Evolutionary conservation across 2,329 filamentous ascomycete species (phyloP).

Genomic region (Rutstroemia sp.): DNA sequence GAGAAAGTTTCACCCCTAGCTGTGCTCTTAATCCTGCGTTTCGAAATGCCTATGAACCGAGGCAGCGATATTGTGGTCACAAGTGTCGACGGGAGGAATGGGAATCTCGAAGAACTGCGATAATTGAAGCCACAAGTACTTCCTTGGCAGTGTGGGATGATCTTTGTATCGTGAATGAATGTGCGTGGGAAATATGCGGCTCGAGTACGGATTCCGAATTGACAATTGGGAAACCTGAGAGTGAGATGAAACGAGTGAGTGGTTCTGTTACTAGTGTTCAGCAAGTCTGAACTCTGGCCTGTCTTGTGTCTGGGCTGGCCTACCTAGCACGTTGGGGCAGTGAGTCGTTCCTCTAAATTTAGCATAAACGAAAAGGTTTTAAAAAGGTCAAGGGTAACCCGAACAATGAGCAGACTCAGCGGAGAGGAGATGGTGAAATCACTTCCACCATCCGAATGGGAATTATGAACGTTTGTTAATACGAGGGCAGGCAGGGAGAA

Average conservation of each 20-base stretch:
- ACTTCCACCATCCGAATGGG: too few species aligned
- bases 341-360: too few species aligned
- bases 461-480: too few species aligned
- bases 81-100: not conserved
- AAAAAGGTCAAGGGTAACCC: too few species aligned
- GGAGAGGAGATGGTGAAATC: too few species aligned
- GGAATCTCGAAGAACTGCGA: not conserved
- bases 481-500: too few species aligned
- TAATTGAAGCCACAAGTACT: slow-evolving; percentile 1
- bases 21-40: not conserved
- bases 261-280: too few species aligned
- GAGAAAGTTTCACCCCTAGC: slow-evolving; percentile 20
- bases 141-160: slow-evolving; percentile 3
- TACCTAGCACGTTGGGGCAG: too few species aligned
- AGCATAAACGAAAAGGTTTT: too few species aligned
- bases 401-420: too few species aligned
- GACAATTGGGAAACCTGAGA: not conserved
- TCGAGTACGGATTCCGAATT: not conserved
- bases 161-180: not conserved
- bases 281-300: too few species aligned
- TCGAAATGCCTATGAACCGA: slow-evolving; percentile 5
- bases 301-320: too few species aligned
- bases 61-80: slow-evolving; percentile 1
- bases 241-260: not conserved
- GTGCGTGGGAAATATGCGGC: not conserved